Percentiles rank a stretch among this genome's conserved stretches.
phyloP scores from a whole-genome alignment of 176 grass and related monocot species.

The Rhynchospora tenuis region DNA sequence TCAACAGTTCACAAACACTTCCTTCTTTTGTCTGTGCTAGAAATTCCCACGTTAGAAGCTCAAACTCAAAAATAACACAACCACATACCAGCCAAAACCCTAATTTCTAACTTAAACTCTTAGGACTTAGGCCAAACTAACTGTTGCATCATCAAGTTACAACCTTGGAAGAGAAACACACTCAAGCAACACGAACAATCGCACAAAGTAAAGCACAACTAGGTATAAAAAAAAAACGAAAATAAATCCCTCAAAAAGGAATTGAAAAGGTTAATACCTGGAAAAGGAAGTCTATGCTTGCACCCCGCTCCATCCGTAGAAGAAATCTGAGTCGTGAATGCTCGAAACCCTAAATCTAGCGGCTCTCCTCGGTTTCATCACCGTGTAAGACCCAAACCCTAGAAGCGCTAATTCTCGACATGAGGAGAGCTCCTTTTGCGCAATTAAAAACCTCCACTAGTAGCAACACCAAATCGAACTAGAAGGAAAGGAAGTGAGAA shows the following conservation, averaged over 20 bases:
- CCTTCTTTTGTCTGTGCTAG: not conserved
- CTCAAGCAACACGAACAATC: not conserved
- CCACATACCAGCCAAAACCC: not conserved
- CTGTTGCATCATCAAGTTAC: not conserved
- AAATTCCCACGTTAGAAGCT: not conserved
- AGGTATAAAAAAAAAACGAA: slow-evolving; percentile 6
- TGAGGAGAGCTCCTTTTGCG: not conserved
- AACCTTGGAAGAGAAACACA: not conserved
- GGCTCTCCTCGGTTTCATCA: slow-evolving; percentile 36
- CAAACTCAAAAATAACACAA: not conserved
- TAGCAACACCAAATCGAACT: slow-evolving; percentile 38
- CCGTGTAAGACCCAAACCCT: slow-evolving; percentile 58
- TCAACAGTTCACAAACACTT: not conserved
- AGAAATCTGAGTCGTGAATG: slow-evolving; percentile 36
- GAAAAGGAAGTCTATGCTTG: slow-evolving; percentile 58
- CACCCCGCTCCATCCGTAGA: slow-evolving; percentile 98
- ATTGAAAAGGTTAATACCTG: slow-evolving; percentile 43
- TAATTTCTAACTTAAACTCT: not conserved
- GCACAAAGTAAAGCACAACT: slow-evolving; percentile 2
- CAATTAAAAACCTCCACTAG: not conserved
- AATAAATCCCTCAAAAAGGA: not conserved
- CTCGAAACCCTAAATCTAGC: slow-evolving; percentile 93
- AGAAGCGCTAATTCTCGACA: slow-evolving; percentile 21
- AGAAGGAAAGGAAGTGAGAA: not conserved
- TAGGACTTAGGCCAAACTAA: not conserved